These are phyloP conservation scores for Thymus mandschuricus DNA, from an alignment of 257 asterid species.

Conservation along the genomic window DNA sequence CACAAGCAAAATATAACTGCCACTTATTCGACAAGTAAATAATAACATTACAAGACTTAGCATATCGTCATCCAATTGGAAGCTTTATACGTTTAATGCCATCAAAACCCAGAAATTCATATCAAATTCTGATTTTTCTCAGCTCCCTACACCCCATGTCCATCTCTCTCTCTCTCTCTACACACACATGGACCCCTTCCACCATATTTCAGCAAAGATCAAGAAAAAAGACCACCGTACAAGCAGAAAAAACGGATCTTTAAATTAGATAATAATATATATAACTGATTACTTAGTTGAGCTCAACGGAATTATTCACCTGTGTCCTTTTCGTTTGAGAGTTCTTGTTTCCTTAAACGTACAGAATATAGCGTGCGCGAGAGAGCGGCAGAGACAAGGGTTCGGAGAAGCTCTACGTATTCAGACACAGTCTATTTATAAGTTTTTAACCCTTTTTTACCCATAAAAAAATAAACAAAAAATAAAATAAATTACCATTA, in stretches of 20 bases:
- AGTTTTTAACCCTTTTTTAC: no score
- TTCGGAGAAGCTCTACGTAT: no score
- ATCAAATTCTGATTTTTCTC: background rate
- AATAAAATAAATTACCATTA: no score
- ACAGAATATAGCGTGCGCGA: background rate
- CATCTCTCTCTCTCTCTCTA: background rate
- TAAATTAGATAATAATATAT: background rate
- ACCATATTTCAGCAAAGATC: no score
- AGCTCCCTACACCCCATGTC: background rate
- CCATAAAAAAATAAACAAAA: no score
- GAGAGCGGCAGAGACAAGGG: background rate
- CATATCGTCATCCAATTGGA: background rate
- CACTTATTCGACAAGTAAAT: background rate
- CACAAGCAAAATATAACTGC: background rate
- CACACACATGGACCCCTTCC: background rate
- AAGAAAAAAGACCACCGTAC: no score
- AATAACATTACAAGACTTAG: background rate
- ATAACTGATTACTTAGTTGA: background rate
- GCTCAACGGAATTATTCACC: slow-evolving; percentile 13
- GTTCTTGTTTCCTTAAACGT: background rate
- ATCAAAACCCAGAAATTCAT: background rate
- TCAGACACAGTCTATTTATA: no score
- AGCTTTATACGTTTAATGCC: background rate
- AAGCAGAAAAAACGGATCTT: background rate
- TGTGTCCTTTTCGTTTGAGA: background rate